Conservation (phyloP, 257 asterid genomes). For the Solanum boliviense region DNA sequence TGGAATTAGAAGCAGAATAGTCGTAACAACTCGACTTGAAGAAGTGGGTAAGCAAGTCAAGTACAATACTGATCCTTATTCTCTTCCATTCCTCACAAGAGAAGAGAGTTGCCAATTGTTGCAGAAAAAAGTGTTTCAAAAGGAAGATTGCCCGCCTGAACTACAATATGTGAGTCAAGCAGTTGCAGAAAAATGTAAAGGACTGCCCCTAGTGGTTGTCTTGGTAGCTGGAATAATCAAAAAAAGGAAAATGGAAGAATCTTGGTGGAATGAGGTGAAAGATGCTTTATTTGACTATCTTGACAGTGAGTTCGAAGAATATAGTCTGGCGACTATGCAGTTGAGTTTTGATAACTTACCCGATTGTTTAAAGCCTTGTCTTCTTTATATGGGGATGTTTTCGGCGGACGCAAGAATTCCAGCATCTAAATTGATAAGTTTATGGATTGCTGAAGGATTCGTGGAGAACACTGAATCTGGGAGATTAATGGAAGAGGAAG, state of each 20-base stretch:
- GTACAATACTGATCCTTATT: not conserved
- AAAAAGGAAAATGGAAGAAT: not conserved
- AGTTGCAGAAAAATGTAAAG: not conserved
- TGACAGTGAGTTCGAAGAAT: not conserved
- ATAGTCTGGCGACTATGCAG: not conserved
- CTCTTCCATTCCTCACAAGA: not conserved
- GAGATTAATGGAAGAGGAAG: too few relatives aligned
- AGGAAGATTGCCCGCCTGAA: not conserved
- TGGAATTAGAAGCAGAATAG: not conserved
- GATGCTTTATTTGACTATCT: not conserved
- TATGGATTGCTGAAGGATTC: too few relatives aligned
- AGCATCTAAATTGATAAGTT: too few relatives aligned
- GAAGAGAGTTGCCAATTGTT: not conserved
- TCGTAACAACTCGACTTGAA: not conserved
- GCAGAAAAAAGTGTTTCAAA: not conserved
- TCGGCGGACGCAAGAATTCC: not conserved
- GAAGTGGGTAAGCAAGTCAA: not conserved
- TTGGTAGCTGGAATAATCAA: not conserved
- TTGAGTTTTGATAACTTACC: not conserved
- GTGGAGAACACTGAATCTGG: too few relatives aligned
- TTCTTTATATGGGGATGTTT: conserved; percentile 1
- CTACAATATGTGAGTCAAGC: not conserved
- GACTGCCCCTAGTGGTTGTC: not conserved
- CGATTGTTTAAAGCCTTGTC: not conserved
- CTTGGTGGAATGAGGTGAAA: not conserved